These are phyloP conservation scores for Boletus subcaerulescens DNA, from an alignment of 768 basidiomycete genomes.

Conservation along the genomic window DNA sequence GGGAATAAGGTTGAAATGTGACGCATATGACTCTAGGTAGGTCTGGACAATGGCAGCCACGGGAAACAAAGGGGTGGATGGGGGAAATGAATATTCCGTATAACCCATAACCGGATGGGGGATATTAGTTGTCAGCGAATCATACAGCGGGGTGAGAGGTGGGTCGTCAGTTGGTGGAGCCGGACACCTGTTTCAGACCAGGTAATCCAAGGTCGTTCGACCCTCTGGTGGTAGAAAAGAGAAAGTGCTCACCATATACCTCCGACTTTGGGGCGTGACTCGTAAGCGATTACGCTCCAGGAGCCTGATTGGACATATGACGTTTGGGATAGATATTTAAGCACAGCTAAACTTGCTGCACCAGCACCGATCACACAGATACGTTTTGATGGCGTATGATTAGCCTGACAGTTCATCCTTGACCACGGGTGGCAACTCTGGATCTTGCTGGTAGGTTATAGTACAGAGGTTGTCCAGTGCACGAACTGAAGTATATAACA, in stretches of 20 bases:
- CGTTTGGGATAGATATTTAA: slow-evolving; percentile 63
- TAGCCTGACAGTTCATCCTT: slow-evolving; percentile 5
- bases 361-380: slow-evolving; percentile 79
- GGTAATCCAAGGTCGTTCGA: not conserved
- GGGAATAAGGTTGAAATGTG: slow-evolving; percentile 55
- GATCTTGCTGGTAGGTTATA: not conserved
- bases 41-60: slow-evolving; percentile 53
- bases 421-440: not conserved
- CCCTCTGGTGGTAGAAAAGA: not conserved
- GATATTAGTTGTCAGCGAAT: slow-evolving; percentile 78
- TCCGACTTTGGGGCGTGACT: slow-evolving; percentile 63
- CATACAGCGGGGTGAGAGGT: slow-evolving; percentile 70
- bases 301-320: slow-evolving; percentile 50
- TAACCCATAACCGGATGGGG: slow-evolving; percentile 79
- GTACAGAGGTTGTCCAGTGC: not conserved
- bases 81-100: slow-evolving; percentile 60
- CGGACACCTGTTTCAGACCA: slow-evolving; percentile 46
- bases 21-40: slow-evolving; percentile 70
- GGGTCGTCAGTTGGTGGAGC: slow-evolving; percentile 47
- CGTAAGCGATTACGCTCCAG: slow-evolving; percentile 68
- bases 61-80: slow-evolving; percentile 70
- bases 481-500: not conserved
- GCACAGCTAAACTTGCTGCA: slow-evolving; percentile 66
- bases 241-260: slow-evolving; percentile 64
- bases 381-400: slow-evolving; percentile 25